Base-by-base conservation (phyloP, 805 yeast species). In the Metschnikowia dekortorum region DNA sequence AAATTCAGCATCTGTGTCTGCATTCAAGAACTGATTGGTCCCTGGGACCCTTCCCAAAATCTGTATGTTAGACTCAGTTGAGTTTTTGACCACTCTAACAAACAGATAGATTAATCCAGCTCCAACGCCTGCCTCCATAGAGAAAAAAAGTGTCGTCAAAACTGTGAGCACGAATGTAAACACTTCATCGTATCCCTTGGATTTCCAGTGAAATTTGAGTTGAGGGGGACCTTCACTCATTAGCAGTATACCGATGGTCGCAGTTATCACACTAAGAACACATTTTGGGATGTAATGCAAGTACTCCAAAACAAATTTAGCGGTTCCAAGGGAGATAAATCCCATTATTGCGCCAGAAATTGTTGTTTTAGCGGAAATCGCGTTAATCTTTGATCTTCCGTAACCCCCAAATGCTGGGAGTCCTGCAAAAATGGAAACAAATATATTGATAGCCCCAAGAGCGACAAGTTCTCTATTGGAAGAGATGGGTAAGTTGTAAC, bases 321-420 rank as follows among this genome's bases (percentile, higher is more conserved):
- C 80, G 4, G 89, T 83, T 14, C 88, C 54, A 42, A 90, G 66
- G 0, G 97, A 85, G 5, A 84, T 73, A 2, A 80, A n/a, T 0
- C 96, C 92, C 85, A 91, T 85, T 9, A 87, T 79, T 4, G 83
- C 81, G 0, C 96, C 96, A n/a, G 94, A 80, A 63, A 85, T 72
- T 9, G 91, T 91, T 0, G 96, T 87, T 55, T 81, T 81, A 0
- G 95, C 98, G 11, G 90, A 82, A 46, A 89, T 71, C 1, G 91
- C 86, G 69, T 92, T 92, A 51, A 92, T 84, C 61, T 87, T 90
- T 14, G 96, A 86, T 60, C 98, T 78, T 1, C 97, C 98, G 62
- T 91, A 92, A 0, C 98, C 98, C 8, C 98, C 99, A 74, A 91
- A 91, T 0, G 96, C 82, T 0, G 99, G 97, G 13, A 92, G 70